These are phyloP conservation scores for Xylaria digitata DNA, from an alignment of 2,329 filamentous ascomycete genomes.

Conservation along the genomic window DNA sequence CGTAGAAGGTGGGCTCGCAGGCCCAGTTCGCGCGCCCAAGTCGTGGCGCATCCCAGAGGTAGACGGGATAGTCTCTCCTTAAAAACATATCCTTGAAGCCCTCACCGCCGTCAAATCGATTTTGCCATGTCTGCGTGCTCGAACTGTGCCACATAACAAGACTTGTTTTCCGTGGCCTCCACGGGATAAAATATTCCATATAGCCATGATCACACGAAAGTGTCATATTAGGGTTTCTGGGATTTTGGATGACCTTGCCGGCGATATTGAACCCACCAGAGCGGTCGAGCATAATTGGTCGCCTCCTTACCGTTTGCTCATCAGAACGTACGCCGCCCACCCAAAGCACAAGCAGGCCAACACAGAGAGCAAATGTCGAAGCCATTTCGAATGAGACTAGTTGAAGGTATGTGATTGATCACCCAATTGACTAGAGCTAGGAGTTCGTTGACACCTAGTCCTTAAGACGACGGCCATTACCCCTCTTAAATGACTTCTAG, in stretches of 20 bases:
- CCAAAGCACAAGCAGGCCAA: slow-evolving; percentile 7
- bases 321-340: slow-evolving; percentile 5
- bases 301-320: slow-evolving; percentile 22
- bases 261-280: slow-evolving; percentile 52
- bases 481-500: not conserved
- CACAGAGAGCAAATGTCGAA: not conserved
- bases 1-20: slow-evolving; percentile 49
- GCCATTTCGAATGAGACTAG: slow-evolving; percentile 11
- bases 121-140: slow-evolving; percentile 53
- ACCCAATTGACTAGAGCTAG: not conserved
- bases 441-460: not conserved
- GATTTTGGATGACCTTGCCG: slow-evolving; percentile 49
- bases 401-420: not conserved
- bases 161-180: slow-evolving; percentile 49
- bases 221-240: slow-evolving; percentile 47
- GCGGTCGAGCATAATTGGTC: slow-evolving; percentile 45
- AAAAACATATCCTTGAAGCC: slow-evolving; percentile 56
- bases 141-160: slow-evolving; percentile 55
- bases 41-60: slow-evolving; percentile 54
- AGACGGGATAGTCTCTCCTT: slow-evolving; percentile 53
- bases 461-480: too few relatives aligned
- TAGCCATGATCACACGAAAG: slow-evolving; percentile 55
- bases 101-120: slow-evolving; percentile 54
- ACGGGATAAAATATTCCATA: slow-evolving; percentile 54
- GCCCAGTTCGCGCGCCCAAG: slow-evolving; percentile 54